Base-by-base conservation (phyloP, 768 basidiomycete species). In the Scleroderma bovista region DNA sequence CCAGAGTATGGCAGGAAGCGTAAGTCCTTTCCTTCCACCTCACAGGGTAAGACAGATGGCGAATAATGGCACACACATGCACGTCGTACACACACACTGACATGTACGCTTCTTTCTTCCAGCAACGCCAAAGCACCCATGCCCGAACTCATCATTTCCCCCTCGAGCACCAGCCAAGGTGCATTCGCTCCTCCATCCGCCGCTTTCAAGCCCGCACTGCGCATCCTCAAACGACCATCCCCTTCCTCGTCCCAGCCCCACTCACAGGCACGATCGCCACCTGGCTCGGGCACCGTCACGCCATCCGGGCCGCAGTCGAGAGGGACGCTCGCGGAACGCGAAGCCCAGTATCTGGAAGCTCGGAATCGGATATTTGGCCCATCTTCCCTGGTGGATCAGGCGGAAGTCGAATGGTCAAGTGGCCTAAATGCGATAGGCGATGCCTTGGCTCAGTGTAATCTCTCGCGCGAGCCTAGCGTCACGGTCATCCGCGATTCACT, bases 171-270 rank as follows among this genome's bases (percentile, higher is more conserved):
- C 8, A 57, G 69, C 10, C 61, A 68, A 13, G 64, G 68, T 1
- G 60, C 72, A 3, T 60, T 77, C 1, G 76, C 83, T 1, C 77
- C 73, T 1, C 81, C 80, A 2, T 66, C 74, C 4, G 73, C 75
- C 2, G 81, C 79, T 0, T 72, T 88, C 53, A 81, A 84, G 45
- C 77, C 82, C 9, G 64, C 77, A 9, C 72, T 88, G 58, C 80
- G 81, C 34, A 88, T 89, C 49, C 75, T 90, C 13, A 90, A 88
- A 63, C 83, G 87, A 6, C 83, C 83, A 1, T 69, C 79, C 3
- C 61, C 61, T 17, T 54, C 62, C 0, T 38, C 83, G 1, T 69
- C 78, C 3, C 61, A 62, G 17, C 54, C 62, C 0, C 41, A 56
- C 8, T 38, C 65, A 4, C 26, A 29, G 9, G 26, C 50, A 12